Conservation (phyloP, 1,284 basidiomycete genomes). For the Apiotrichum akiyoshidainum region DNA sequence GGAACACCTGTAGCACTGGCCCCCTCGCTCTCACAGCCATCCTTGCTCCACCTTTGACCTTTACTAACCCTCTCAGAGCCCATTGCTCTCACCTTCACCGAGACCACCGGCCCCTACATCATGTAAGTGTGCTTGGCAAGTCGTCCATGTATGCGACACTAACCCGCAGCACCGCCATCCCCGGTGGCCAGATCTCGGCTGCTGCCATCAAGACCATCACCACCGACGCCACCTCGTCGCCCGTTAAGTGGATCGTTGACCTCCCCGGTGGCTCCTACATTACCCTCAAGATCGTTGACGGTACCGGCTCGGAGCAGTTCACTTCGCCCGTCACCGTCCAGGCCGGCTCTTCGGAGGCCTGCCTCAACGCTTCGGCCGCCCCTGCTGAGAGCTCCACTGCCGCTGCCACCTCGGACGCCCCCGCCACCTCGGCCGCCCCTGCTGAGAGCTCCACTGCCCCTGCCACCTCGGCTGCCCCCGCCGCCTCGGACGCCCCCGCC, state of each 20-base stretch:
- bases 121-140: constrained; percentile 33
- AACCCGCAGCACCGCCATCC: constrained; percentile 38
- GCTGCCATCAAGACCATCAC: constrained; percentile 32
- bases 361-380: constrained; percentile 22
- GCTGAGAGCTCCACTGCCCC: constrained; percentile 11
- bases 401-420: background rate
- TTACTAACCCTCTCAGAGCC: constrained; percentile 31
- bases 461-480: background rate
- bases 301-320: constrained; percentile 35
- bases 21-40: background rate
- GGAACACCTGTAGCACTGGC: too few species aligned
- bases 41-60: background rate
- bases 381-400: constrained; percentile 11
- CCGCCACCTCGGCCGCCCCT: constrained; percentile 13
- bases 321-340: constrained; percentile 38
- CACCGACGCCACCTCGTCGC: constrained; percentile 21
- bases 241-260: constrained; percentile 43
- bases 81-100: constrained; percentile 31
- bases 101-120: constrained; percentile 40
- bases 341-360: constrained; percentile 28
- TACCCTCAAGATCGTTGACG: constrained; percentile 41
- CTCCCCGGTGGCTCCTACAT: constrained; percentile 33
- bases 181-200: constrained; percentile 36
- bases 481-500: constrained; percentile 10
- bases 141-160: background rate